These are phyloP conservation scores for Rhizoclosmatium globosum DNA, from an alignment of 192 early-diverging fungal genomes.

Conservation along the genomic window DNA sequence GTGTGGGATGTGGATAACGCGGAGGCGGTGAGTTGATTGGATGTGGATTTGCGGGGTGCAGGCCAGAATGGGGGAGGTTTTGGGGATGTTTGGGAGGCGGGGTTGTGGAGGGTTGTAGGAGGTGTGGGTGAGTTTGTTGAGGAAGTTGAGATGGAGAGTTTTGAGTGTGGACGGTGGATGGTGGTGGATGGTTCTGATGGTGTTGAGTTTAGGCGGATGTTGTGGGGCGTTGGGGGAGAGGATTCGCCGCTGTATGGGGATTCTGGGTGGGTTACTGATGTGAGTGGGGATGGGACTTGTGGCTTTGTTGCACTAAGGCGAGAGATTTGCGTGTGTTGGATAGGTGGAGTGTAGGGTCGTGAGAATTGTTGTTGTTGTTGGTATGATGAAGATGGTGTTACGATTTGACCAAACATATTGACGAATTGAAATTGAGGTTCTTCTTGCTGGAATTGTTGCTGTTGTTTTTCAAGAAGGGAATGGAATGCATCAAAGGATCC, in stretches of 20 bases:
- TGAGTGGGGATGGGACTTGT: too few species aligned
- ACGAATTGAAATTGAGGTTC: background rate
- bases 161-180: too few species aligned
- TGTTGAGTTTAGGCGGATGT: too few species aligned
- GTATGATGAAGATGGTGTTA: background rate
- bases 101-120: constrained; percentile 39
- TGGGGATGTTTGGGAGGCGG: background rate
- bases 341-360: too few species aligned
- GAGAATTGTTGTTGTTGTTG: background rate
- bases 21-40: background rate
- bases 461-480: background rate
- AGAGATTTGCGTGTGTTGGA: too few species aligned
- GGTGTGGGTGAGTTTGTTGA: constrained; percentile 40
- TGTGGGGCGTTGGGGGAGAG: too few species aligned
- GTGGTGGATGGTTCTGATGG: too few species aligned
- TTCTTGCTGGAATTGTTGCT: constrained; percentile 9
- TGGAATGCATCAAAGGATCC: background rate
- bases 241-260: too few species aligned
- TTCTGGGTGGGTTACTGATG: too few species aligned
- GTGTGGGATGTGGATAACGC: background rate
- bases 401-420: background rate
- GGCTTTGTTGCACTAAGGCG: too few species aligned
- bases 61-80: background rate
- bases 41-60: background rate
- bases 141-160: too few species aligned